Evolutionary conservation across 2,329 filamentous ascomycete genomes (phyloP), one percentile per base, ranked within the genome.

Genomic region (Botrytis medusae): DNA sequence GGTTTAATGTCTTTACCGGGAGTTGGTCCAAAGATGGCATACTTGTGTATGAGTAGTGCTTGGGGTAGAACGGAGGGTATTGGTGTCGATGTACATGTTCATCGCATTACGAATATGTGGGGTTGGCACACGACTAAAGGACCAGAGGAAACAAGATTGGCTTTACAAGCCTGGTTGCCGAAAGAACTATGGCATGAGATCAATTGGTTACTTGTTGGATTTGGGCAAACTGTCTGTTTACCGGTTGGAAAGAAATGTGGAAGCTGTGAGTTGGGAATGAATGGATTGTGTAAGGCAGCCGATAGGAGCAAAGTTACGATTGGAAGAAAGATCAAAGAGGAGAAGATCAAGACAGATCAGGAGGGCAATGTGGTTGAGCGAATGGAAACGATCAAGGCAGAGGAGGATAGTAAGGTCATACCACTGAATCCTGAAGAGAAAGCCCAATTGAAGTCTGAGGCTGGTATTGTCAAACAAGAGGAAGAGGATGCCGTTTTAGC

Each of bases 201-300:
- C 77, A 93, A 93, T 79, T 89, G 90, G 82, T 80, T 93, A 76
- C 83, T 93, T 25, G 91, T 93, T n/a, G 91, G 91, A 0, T 85
- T 92, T 75, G 91, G 91, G 1, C 91, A 93, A 83, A 92, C 88
- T 1, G 86, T 91, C 42, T 93, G 91, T 82, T 81, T 91, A 74
- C 90, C 91, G 10, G 86, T 92, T 2, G 90, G 90, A 0, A 72
- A 78, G 20, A 89, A 87, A 77, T 99, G 96, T 83, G 94, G 93
- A 29, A 91, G 96, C 67, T 99, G 96, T 83, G 92, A 92, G 76
- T 83, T 98, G 67, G 93, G 93, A 0, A 84, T 92, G 32, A 86
- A 86, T 46, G 93, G 93, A 5, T 82, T 98, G 74, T 99, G 96
- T 83, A 90, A 87, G 80, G 88, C 89, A 18, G 92, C 92, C 42